A percentile compares a stretch with the other conserved stretches of the same genome.
phyloP scores from a whole-genome alignment of 192 early-diverging fungal species.

The Blastocladiella britannica region DNA sequence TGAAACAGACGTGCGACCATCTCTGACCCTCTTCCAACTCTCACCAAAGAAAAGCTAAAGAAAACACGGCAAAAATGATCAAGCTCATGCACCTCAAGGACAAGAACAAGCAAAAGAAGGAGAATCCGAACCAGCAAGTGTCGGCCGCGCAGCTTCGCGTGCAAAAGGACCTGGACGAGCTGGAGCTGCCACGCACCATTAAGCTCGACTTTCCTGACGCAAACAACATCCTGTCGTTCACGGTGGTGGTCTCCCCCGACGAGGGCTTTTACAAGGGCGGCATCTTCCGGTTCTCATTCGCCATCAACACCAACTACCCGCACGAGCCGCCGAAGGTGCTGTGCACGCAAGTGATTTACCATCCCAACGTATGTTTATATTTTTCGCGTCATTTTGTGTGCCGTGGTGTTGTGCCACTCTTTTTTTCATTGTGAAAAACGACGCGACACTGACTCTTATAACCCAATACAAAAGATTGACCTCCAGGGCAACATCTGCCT shows the following conservation, averaged over 20 bases:
- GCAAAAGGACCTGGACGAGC: slow-evolving; percentile 83
- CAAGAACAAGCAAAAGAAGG: slow-evolving; percentile 41
- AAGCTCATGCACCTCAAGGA: slow-evolving; percentile 82
- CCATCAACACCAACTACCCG: slow-evolving; percentile 71
- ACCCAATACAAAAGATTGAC: slow-evolving; percentile 95
- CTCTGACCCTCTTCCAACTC: too few relatives aligned
- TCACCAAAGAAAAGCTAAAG: too few relatives aligned
- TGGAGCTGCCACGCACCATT: slow-evolving; percentile 58
- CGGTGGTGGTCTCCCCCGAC: slow-evolving; percentile 62
- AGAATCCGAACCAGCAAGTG: slow-evolving; percentile 54
- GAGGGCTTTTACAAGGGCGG: slow-evolving; percentile 78
- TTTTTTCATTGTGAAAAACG: too few relatives aligned
- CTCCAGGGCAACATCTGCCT: slow-evolving; percentile 88
- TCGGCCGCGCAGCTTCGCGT: slow-evolving; percentile 73
- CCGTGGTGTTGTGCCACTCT: too few relatives aligned
- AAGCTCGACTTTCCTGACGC: slow-evolving; percentile 51
- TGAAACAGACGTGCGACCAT: too few relatives aligned
- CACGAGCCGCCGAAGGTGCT: slow-evolving; percentile 85
- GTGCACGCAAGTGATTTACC: slow-evolving; percentile 83
- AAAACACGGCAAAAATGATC: slow-evolving; percentile 41
- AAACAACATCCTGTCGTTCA: slow-evolving; percentile 62
- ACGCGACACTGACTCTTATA: too few relatives aligned
- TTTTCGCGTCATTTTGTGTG: too few relatives aligned
- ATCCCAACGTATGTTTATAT: too few relatives aligned
- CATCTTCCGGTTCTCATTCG: slow-evolving; percentile 59